Evolutionary conservation across 371 early-diverging fungal species (phyloP).

Genomic region (Neoconidiobolus thromboides): DNA sequence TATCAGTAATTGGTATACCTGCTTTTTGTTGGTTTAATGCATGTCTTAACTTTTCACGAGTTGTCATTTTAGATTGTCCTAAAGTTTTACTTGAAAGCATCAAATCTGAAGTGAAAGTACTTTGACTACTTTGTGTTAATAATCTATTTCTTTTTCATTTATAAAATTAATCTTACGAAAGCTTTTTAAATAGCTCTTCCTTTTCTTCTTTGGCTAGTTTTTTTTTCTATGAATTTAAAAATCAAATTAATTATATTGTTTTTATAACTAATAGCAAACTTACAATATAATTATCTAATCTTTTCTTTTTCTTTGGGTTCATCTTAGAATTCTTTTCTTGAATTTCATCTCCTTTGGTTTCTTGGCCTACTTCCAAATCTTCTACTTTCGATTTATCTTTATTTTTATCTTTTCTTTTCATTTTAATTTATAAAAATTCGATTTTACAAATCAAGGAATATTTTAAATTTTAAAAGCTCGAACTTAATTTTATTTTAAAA

Average conservation of each 20-base stretch:
- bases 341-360: background rate
- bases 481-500: too few species aligned
- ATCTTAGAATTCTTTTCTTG: constrained; percentile 17
- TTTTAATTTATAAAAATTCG: too few species aligned
- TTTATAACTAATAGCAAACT: constrained; percentile 8
- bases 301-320: constrained; percentile 55
- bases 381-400: too few species aligned
- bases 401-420: too few species aligned
- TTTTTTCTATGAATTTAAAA: constrained; percentile 37
- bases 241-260: background rate
- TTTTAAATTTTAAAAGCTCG: too few species aligned
- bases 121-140: constrained; percentile 12
- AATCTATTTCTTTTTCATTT: background rate
- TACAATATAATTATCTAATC: constrained; percentile 67
- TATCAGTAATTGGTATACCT: constrained; percentile 36
- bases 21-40: constrained; percentile 52
- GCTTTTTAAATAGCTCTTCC: constrained; percentile 55
- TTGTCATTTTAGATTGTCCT: constrained; percentile 45
- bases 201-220: constrained; percentile 88
- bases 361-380: too few species aligned
- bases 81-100: constrained; percentile 60
- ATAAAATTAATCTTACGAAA: constrained; percentile 27
- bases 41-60: constrained; percentile 45
- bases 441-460: too few species aligned
- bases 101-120: constrained; percentile 48